Base-by-base conservation (phyloP, 1,284 basidiomycete species). In the Vanrija pseudolonga region DNA sequence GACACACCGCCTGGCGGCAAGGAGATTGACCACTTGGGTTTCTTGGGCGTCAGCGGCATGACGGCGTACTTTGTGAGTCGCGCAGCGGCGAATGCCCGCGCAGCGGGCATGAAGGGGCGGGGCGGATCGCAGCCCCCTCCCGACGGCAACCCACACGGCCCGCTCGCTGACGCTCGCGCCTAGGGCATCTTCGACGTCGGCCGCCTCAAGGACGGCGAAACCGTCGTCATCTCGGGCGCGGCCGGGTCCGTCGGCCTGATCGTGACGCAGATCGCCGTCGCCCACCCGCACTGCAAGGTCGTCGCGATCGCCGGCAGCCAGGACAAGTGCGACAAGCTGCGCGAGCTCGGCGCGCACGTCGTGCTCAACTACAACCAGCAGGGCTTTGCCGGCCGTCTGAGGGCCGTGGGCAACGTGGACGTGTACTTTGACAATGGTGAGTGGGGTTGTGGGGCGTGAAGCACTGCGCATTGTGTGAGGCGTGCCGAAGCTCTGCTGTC, bases 291-390 rank as follows among this genome's bases (percentile, higher is more conserved):
- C 23, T 79, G 78, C 71, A 87, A 84, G 60, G 91, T 96, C 47
- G 85, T 91, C 61, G 92, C 85, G 12, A 88, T 93, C 61, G 90
- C 86, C 0, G 87, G 88, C 18, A 83, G 84, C 0, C 69, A 80
- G 11, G 89, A 89, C 32, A 97, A 97, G 74, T 90, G 88, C 71
- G 77, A 80, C 8, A 91, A 89, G 85, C 83, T 96, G 37, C 82
- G 85, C 45, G 87, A 90, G 51, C 75, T 95, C 23, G 90, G 90
- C 17, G 86, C 89, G 45, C 89, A 93, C 65, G 83, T 81, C 51
- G 88, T 86, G 0, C 78, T 96, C 68, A 89, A 96, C 74, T 96
- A 97, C 79, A 96, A 95, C 76, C 84, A 83, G 67, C 75, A 81
- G 37, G 84, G 80, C 12, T 94, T 91, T 78, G 78, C 76, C 55